These are phyloP conservation scores for Pneumocystis oryctolagi DNA, from an alignment of 1,139 yeast species.

Conservation along the genomic window DNA sequence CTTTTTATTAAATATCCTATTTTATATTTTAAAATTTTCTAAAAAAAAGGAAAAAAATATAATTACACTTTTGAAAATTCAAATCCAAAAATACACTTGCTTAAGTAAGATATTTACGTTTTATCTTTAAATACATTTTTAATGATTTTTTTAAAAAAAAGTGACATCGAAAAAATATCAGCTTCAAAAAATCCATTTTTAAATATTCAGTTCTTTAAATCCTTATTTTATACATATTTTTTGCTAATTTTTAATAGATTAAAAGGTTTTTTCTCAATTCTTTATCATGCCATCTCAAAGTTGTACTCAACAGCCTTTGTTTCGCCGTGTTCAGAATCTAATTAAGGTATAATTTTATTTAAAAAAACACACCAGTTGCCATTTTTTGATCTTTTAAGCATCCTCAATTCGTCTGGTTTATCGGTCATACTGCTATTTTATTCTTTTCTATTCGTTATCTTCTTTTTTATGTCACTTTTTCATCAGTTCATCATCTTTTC, in stretches of 20 bases:
- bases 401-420: conserved; percentile 18
- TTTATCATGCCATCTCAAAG: not conserved
- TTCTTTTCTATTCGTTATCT: conserved; percentile 39
- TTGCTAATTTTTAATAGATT: not conserved
- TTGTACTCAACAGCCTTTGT: not conserved
- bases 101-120: too few species aligned
- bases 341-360: not conserved
- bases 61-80: not conserved
- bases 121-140: too few species aligned
- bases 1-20: too few species aligned
- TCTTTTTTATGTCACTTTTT: conserved; percentile 30
- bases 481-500: conserved; percentile 24
- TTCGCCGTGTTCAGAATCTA: not conserved
- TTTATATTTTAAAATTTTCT: too few species aligned
- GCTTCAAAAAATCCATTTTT: not conserved
- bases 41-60: too few species aligned
- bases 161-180: not conserved
- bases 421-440: conserved; percentile 59
- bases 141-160: too few species aligned
- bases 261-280: not conserved
- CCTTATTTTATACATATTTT: not conserved
- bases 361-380: not conserved
- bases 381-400: conserved; percentile 1
- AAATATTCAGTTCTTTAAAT: not conserved
- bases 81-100: not conserved